phyloP scores from a whole-genome alignment of 495 filamentous ascomycete genomes.

The Penicillium alfredii region DNA sequence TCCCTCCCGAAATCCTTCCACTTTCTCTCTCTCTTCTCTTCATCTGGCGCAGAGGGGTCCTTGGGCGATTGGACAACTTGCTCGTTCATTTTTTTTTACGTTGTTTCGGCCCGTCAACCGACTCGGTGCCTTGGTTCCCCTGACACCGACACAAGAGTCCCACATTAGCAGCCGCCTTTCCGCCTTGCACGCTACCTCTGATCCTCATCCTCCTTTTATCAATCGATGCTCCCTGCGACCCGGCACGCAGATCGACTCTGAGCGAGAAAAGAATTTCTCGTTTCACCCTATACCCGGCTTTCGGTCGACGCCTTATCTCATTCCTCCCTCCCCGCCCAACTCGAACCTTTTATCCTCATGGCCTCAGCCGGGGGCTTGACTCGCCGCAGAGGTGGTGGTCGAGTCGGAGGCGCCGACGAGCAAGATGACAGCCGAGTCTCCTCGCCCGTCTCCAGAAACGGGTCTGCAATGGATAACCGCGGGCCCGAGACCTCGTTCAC shows the following conservation, averaged over 20 bases:
- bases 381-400: conserved; percentile 66
- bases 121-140: conserved; percentile 28
- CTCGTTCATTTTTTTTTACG: background rate
- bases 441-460: conserved; percentile 58
- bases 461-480: conserved; percentile 55
- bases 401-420: conserved; percentile 47
- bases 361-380: conserved; percentile 67
- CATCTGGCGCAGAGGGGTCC: background rate
- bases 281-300: conserved; percentile 7
- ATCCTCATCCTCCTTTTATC: conserved; percentile 14
- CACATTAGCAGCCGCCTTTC: conserved; percentile 26
- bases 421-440: conserved; percentile 64
- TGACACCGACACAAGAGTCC: conserved; percentile 27
- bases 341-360: conserved; percentile 47
- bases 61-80: no score
- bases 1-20: background rate
- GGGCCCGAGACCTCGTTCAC: conserved; percentile 87
- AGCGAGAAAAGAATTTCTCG: conserved; percentile 4
- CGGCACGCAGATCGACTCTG: conserved; percentile 25
- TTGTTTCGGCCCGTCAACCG: conserved; percentile 6
- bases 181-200: conserved; percentile 24
- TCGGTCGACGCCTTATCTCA: conserved; percentile 5
- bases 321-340: conserved; percentile 13
- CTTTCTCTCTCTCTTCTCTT: background rate
- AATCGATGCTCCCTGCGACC: conserved; percentile 23